These are phyloP conservation scores for Pythium aquatile DNA, from an alignment of 352 stramenopile genomes.

Conservation along the genomic window DNA sequence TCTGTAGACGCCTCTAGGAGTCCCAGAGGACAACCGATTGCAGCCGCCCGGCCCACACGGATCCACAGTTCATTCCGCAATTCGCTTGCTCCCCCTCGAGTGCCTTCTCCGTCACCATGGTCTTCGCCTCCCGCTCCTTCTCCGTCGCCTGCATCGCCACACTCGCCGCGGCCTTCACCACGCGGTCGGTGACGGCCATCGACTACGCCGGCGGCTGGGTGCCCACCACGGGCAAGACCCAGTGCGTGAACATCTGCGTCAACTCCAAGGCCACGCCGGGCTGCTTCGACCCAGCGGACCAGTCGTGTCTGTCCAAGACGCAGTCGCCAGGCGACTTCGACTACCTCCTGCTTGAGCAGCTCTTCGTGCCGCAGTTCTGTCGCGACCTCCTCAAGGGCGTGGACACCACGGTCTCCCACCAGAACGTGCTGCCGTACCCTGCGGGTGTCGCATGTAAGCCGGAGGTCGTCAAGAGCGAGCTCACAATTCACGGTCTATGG, in stretches of 20 bases:
- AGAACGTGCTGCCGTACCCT: constrained; percentile 68
- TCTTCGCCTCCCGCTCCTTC: constrained; percentile 6
- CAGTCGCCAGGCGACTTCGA: constrained; percentile 65
- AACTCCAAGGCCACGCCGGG: constrained; percentile 48
- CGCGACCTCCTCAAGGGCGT: constrained; percentile 64
- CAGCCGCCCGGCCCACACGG: neutral
- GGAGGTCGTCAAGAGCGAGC: constrained; percentile 40
- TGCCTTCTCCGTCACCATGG: neutral
- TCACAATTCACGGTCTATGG: constrained; percentile 79
- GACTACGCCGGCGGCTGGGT: constrained; percentile 69
- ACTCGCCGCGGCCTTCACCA: constrained; percentile 3
- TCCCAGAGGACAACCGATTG: neutral
- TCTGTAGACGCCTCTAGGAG: neutral
- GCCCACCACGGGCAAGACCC: constrained; percentile 29
- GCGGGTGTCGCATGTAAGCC: constrained; percentile 47
- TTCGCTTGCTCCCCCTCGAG: constrained; percentile 2
- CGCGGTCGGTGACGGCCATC: constrained; percentile 25
- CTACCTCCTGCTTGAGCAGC: constrained; percentile 73
- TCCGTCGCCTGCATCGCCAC: constrained; percentile 2
- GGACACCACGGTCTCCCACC: constrained; percentile 71
- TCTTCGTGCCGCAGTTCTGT: constrained; percentile 80
- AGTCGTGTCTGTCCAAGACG: constrained; percentile 50
- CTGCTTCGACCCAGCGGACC: constrained; percentile 45
- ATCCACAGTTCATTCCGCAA: neutral
- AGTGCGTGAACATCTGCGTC: constrained; percentile 73